Evolutionary conservation across 805 yeast genomes (phyloP).

Genomic region (Wickerhamomyces silvicola): DNA sequence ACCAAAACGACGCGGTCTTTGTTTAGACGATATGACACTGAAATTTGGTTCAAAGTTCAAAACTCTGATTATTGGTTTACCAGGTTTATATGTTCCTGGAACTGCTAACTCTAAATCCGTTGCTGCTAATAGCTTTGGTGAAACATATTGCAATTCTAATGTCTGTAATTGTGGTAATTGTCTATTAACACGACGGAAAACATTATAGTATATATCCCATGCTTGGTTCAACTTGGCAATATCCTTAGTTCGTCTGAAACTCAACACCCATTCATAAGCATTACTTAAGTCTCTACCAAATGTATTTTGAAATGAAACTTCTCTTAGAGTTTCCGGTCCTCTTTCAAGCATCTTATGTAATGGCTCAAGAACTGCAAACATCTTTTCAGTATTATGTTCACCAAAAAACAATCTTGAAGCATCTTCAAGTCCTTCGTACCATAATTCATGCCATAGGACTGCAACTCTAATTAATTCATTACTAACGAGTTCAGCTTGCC

Average conservation of each 20-base stretch:
- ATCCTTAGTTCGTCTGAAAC: conserved; percentile 80
- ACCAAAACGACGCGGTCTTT: conserved; percentile 82
- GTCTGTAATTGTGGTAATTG: conserved; percentile 84
- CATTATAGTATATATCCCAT: conserved; percentile 94
- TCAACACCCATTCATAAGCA: conserved; percentile 90
- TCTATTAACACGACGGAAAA: conserved; percentile 83
- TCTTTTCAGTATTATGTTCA: conserved; percentile 89
- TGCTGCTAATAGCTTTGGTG: conserved; percentile 81
- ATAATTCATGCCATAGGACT: conserved; percentile 93
- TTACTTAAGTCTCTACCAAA: conserved; percentile 90
- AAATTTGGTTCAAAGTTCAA: conserved; percentile 73
- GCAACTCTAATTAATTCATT: conserved; percentile 91
- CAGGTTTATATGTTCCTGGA: conserved; percentile 90
- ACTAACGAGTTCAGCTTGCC: conserved; percentile 92
- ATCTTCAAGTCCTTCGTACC: conserved; percentile 97
- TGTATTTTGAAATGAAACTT: conserved; percentile 85
- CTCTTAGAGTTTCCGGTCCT: conserved; percentile 91
- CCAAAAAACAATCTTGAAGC: conserved; percentile 92
- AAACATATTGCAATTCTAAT: conserved; percentile 85
- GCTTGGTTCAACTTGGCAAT: conserved; percentile 89
- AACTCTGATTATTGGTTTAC: conserved; percentile 70
- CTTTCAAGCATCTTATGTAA: conserved; percentile 75
- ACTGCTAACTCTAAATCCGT: conserved; percentile 78
- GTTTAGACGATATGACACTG: conserved; percentile 88
- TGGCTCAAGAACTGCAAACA: conserved; percentile 88